Evolutionary conservation across 1,284 basidiomycete species (phyloP).

Genomic region (Boletellus deceptivus): DNA sequence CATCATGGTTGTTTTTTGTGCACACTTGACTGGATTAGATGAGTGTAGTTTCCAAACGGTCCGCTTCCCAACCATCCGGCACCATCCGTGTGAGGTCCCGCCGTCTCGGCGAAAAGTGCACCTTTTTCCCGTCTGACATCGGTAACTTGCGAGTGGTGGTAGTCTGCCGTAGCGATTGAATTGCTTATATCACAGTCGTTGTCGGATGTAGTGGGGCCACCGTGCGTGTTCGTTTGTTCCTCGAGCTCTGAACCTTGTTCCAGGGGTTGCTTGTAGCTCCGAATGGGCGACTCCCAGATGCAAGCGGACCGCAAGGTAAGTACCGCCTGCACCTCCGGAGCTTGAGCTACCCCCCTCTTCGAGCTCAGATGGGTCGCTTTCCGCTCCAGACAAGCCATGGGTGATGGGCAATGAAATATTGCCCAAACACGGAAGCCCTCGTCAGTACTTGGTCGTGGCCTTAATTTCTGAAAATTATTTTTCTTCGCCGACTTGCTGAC

Average conservation of each 20-base stretch:
- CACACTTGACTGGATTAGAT: not conserved
- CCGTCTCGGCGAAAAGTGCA: not conserved
- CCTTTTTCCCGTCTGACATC: not conserved
- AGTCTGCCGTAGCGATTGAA: slow-evolving; percentile 27
- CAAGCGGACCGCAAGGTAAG: slow-evolving; percentile 9
- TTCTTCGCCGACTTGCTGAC: slow-evolving; percentile 10
- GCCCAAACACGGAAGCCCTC: slow-evolving; percentile 1
- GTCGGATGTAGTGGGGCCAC: slow-evolving; percentile 26
- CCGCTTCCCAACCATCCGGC: not conserved
- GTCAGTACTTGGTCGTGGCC: not conserved
- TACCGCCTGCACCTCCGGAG: slow-evolving; percentile 7
- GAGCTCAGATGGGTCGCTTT: slow-evolving; percentile 10
- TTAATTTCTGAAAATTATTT: slow-evolving; percentile 3
- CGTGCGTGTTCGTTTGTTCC: slow-evolving; percentile 17
- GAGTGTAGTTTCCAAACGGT: slow-evolving; percentile 5
- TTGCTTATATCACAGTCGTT: slow-evolving; percentile 21
- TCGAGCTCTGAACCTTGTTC: slow-evolving; percentile 24
- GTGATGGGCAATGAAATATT: slow-evolving; percentile 7
- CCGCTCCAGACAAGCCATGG: not conserved
- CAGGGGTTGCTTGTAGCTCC: not conserved
- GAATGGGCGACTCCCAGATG: slow-evolving; percentile 1
- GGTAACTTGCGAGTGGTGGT: slow-evolving; percentile 13
- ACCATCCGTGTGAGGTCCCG: not conserved
- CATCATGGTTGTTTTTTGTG: slow-evolving; percentile 12
- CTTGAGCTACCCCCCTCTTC: slow-evolving; percentile 7